Conservation (phyloP, 805 yeast genomes). For the Pichia manshurica region DNA sequence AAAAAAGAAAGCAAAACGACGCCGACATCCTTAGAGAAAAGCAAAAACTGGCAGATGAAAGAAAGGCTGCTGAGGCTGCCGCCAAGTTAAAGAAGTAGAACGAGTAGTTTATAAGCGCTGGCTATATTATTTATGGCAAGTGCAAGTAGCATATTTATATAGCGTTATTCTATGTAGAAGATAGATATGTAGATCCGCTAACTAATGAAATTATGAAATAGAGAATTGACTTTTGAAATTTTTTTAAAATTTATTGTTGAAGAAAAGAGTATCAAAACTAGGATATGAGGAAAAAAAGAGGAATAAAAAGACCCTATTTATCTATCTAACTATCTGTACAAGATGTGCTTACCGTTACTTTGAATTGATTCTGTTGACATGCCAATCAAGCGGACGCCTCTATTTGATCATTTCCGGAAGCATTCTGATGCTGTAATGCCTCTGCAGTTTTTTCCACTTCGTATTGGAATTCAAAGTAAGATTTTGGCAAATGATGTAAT, state of each 20-base stretch:
- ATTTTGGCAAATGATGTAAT: slow-evolving; percentile 87
- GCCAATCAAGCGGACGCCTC: slow-evolving; percentile 8
- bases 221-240: background rate
- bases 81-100: slow-evolving; percentile 14
- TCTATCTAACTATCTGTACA: background rate
- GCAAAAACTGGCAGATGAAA: slow-evolving; percentile 69
- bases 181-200: background rate
- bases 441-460: slow-evolving; percentile 84
- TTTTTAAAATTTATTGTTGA: background rate
- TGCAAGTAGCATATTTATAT: too few relatives aligned
- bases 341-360: too few relatives aligned
- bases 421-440: slow-evolving; percentile 7
- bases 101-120: too few relatives aligned
- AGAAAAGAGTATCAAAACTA: slow-evolving; percentile 1
- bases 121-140: too few relatives aligned
- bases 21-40: slow-evolving; percentile 88
- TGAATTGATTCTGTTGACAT: background rate
- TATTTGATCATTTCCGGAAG: slow-evolving; percentile 5
- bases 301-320: background rate
- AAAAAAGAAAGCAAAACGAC: slow-evolving; percentile 78
- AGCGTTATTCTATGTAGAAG: background rate
- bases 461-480: slow-evolving; percentile 87
- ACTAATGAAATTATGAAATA: background rate
- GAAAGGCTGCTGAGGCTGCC: slow-evolving; percentile 26
- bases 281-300: background rate